These are phyloP conservation scores for Solanum pinnatisectum DNA, from an alignment of 257 asterid species.

Conservation along the genomic window DNA sequence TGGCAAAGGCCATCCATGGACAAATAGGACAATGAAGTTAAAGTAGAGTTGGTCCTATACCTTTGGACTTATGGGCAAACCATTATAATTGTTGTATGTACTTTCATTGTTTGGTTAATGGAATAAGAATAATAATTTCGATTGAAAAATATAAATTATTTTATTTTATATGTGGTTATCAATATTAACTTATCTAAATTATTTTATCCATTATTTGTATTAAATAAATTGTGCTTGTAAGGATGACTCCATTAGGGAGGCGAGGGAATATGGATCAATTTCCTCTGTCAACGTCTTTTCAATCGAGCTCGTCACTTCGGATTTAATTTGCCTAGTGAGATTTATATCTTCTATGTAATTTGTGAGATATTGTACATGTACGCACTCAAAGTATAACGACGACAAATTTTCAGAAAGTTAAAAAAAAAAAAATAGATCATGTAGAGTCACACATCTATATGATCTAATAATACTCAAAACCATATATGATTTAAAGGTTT, in stretches of 20 bases:
- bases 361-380: background rate
- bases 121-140: background rate
- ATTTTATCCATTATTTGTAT: background rate
- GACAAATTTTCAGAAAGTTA: rapidly evolving
- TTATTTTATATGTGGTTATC: background rate
- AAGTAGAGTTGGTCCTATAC: background rate
- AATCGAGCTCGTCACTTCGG: background rate
- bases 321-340: rapidly evolving
- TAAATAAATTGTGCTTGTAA: background rate
- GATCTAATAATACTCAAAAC: background rate
- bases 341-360: background rate
- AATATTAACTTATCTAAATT: background rate
- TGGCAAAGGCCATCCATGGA: background rate
- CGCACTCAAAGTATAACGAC: background rate
- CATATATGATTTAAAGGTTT: background rate
- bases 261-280: background rate
- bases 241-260: too few relatives aligned
- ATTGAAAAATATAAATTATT: background rate
- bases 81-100: background rate
- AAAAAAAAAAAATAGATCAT: background rate
- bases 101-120: background rate
- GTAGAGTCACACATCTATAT: too few relatives aligned
- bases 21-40: background rate
- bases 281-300: background rate
- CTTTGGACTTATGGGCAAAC: background rate